A percentile compares a stretch with the other conserved stretches of the same genome.
phyloP scores from a whole-genome alignment of 176 grass and related monocot genomes.

The Poa pratensis region DNA sequence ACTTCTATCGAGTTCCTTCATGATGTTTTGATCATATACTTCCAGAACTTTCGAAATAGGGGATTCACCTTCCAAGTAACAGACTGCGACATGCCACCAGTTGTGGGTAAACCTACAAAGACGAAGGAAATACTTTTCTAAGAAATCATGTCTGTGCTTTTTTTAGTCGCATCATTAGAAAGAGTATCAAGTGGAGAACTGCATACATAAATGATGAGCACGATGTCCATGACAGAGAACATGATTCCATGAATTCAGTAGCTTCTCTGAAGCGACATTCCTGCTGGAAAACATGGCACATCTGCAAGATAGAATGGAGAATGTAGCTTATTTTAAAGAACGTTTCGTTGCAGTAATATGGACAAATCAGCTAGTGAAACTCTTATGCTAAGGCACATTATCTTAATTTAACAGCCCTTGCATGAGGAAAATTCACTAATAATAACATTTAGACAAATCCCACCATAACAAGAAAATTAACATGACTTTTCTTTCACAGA shows the following conservation, averaged over 20 bases:
- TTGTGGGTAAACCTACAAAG: conserved; percentile 68
- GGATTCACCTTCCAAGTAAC: conserved; percentile 79
- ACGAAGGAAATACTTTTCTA: not conserved
- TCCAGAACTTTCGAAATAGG: conserved; percentile 65
- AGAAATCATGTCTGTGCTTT: not conserved
- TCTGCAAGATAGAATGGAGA: conserved; percentile 44
- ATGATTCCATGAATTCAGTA: conserved; percentile 68
- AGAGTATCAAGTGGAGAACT: not conserved
- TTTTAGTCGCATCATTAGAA: not conserved
- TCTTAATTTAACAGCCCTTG: not conserved
- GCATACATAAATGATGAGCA: conserved; percentile 76
- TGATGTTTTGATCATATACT: conserved; percentile 70
- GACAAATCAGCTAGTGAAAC: not conserved
- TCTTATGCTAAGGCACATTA: not conserved
- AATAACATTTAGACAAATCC: not conserved
- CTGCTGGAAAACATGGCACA: conserved; percentile 82
- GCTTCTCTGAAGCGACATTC: conserved; percentile 78
- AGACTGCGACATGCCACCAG: conserved; percentile 82
- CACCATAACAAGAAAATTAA: not conserved
- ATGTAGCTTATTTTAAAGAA: conserved; percentile 6
- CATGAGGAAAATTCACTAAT: not conserved
- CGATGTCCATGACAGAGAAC: conserved; percentile 62
- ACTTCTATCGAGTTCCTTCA: conserved; percentile 62
- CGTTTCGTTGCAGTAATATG: not conserved
- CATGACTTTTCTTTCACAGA: not conserved